Evolutionary conservation across 2,329 filamentous ascomycete genomes (phyloP).

Genomic region (Xylaria sp.): DNA sequence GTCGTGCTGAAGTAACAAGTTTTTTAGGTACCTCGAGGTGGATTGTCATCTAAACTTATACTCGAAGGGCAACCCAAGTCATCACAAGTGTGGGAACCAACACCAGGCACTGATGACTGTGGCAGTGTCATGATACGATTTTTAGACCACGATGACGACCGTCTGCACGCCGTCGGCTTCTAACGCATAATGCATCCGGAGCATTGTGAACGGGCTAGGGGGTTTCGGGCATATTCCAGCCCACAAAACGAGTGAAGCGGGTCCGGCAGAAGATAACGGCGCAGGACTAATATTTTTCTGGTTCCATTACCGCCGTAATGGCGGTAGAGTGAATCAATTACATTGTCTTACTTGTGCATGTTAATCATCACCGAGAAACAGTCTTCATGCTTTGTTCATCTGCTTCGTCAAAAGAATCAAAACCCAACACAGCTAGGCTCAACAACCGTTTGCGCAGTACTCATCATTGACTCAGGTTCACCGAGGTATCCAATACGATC

Average conservation of each 20-base stretch:
- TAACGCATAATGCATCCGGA: conserved; percentile 2
- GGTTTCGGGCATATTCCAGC: not conserved
- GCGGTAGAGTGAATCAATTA: not conserved
- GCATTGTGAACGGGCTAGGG: not conserved
- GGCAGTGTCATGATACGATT: conserved; percentile 15
- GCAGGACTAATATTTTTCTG: conserved; percentile 2
- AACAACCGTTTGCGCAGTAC: not conserved
- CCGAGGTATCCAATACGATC: not conserved
- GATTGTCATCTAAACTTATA: conserved; percentile 19
- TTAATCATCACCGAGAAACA: not conserved
- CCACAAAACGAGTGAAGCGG: conserved; percentile 4
- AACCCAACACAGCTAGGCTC: not conserved
- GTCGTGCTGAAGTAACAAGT: not conserved
- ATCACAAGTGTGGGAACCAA: not conserved
- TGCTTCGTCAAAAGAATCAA: not conserved
- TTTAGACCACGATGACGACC: conserved; percentile 4
- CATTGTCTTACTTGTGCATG: no score
- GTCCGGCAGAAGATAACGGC: not conserved
- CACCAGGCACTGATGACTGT: not conserved
- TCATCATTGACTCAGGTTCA: not conserved
- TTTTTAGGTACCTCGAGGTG: not conserved
- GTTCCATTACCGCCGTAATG: not conserved
- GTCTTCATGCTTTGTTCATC: not conserved
- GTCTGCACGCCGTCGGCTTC: not conserved
- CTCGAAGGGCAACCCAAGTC: not conserved